Evolutionary conservation across 2,329 filamentous ascomycete genomes (phyloP), one percentile per base, ranked within the genome.

Genomic region (Claviceps spartinae): DNA sequence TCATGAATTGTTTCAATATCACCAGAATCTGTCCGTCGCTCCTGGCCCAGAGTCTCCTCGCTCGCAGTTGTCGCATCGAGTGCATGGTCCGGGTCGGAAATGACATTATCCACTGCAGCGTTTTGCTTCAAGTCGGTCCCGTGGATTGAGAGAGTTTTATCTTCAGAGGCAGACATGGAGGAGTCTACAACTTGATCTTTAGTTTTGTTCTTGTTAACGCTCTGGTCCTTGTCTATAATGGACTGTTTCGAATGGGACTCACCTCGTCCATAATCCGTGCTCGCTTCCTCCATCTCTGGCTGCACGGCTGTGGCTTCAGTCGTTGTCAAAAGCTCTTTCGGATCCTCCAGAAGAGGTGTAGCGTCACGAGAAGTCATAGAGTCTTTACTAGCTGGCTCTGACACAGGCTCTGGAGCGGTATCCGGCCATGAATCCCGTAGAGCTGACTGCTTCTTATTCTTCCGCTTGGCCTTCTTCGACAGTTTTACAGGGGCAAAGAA

Each of bases 401-500:
- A 5, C 14, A 34, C 18, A 18, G 30, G 1, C 37, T 53, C 52
- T 40, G 41, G 11, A 14, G 26, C 50, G 47, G 48, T 18, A 44
- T 56, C 54, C 50, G 49, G 50, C 46, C 34, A 36, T 45, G 54
- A 47, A 18, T 51, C 40, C 4, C 60, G 59, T 11, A 60, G 48
- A 20, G 52, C 57, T 7, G 56, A 52, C 54, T 60, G 61, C 54
- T 65, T 66, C 59, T 62, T 66, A 42, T 62, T 62, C 48, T 63
- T 63, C 55, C 63, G 67, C 53, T 63, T 67, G 2, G 65, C 63
- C 53, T 65, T 68, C 56, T 67, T 66, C 16, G 65, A 65, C 30
- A 61, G 43, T 48, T 63, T 67, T 5, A 54, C 54, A n/a, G 61
- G 42, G 36, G 51, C 46, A 34, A 56, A 40, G 11, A 52, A 41